Evolutionary conservation across 306 rosid species (phyloP), one percentile per base, ranked within the genome.

Genomic region (Dalbergia cochinchinensis): DNA sequence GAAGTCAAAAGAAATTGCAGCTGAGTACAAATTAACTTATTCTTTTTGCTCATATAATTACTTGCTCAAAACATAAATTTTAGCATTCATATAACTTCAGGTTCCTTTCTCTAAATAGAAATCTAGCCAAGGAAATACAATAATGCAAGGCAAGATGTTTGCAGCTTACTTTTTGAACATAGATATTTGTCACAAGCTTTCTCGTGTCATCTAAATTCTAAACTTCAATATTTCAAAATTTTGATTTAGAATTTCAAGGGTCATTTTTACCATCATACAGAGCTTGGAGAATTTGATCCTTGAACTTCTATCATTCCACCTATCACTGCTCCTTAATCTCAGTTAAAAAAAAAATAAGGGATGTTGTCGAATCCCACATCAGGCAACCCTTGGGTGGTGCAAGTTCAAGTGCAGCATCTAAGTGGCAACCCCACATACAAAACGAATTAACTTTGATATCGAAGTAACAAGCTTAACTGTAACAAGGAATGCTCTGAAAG

Each of bases 221-320:
- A 72, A 74, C 68, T 88, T 88, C 3, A 88, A 57, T 58, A 50
- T 65, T 63, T 84, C 88, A 53, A 85, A 88, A 14, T 73, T 90
- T 80, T 90, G 94, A 57, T 87, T 83, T 20, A 92, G 69, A 65
- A 92, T 86, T 71, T 82, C 83, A 0, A 89, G 92, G 3, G 78
- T 26, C 31, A 11, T 75, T 42, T 73, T 85, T 51, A 88, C 66
- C 85, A 90, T 87, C 77, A 44, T 48, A 71, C 92, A 92, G 9
- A 92, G 80, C 60, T 81, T 80, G 19, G 97, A 89, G 86, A 85
- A 85, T 69, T 85, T 78, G 55, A 92, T 64, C 64, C 90, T 93
- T 12, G 72, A 35, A 6, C 39, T 26, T 26, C 31, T 26, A 26
- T 26, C 31, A 2, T 26, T 26, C 31, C 31, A 26, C 2, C 2